These are phyloP conservation scores for Arthrinium phaeospermum DNA, from an alignment of 2,329 filamentous ascomycete genomes.

Conservation along the genomic window DNA sequence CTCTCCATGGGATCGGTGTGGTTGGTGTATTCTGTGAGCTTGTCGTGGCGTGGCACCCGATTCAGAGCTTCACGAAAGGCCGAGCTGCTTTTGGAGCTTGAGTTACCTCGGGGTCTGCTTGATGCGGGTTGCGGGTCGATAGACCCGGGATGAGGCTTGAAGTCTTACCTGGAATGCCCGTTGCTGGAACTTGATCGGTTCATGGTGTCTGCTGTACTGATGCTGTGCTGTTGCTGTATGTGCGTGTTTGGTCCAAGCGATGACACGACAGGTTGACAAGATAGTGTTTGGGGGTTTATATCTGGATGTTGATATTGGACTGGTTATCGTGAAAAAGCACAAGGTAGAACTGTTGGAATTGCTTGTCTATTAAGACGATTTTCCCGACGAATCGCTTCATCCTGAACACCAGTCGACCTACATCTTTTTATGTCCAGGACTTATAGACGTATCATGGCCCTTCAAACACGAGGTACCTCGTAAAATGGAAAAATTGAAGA, in stretches of 20 bases:
- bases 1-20: conserved; percentile 17
- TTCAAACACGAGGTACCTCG: neutral
- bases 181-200: neutral
- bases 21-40: neutral
- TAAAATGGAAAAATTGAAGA: conserved; percentile 7
- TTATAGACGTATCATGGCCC: neutral
- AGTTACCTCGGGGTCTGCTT: neutral
- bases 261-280: neutral
- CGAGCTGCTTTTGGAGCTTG: neutral
- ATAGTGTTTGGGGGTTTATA: neutral
- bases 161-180: neutral
- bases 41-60: neutral
- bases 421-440: neutral
- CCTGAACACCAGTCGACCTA: neutral
- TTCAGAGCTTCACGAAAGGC: conserved; percentile 5
- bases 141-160: neutral
- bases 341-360: neutral
- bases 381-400: neutral
- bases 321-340: neutral
- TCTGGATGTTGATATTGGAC: neutral
- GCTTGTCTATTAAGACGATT: neutral
- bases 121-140: too few species aligned
- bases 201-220: neutral
- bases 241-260: too few species aligned
- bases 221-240: neutral